These are phyloP conservation scores for Athelia sp. DNA, from an alignment of 1,284 basidiomycete genomes.

Conservation along the genomic window DNA sequence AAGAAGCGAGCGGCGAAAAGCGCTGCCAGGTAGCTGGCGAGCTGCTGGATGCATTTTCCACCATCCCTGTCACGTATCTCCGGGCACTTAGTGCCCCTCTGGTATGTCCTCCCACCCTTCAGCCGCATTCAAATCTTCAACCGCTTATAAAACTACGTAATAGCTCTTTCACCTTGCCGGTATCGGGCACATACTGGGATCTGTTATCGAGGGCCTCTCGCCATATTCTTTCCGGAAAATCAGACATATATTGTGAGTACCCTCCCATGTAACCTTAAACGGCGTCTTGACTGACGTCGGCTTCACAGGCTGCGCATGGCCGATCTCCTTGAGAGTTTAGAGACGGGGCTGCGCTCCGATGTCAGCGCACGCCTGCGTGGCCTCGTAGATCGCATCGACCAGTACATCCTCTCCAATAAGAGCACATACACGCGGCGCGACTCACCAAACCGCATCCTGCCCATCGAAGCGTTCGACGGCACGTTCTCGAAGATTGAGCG, in stretches of 20 bases:
- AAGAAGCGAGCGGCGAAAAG: constrained; percentile 1
- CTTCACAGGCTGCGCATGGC: background rate
- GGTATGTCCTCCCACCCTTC: background rate
- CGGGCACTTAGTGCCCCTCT: background rate
- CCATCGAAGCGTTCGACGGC: background rate
- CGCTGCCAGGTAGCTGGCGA: constrained; percentile 1
- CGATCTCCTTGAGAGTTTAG: background rate
- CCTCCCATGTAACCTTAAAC: no score
- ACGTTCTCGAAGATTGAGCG: background rate
- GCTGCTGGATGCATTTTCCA: background rate
- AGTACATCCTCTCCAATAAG: background rate
- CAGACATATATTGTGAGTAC: background rate
- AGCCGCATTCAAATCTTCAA: background rate
- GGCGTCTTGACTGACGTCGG: background rate
- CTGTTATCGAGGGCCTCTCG: constrained; percentile 1
- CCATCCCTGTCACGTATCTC: background rate
- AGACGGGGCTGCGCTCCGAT: background rate
- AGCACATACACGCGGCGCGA: background rate
- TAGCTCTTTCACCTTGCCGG: background rate
- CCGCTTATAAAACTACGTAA: background rate
- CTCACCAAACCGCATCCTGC: background rate
- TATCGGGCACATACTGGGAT: background rate
- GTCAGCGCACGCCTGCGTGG: background rate
- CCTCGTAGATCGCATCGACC: constrained; percentile 1
- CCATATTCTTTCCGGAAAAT: background rate